phyloP scores from a whole-genome alignment of 495 filamentous ascomycete species.

The Pseudevernia furfuracea region DNA sequence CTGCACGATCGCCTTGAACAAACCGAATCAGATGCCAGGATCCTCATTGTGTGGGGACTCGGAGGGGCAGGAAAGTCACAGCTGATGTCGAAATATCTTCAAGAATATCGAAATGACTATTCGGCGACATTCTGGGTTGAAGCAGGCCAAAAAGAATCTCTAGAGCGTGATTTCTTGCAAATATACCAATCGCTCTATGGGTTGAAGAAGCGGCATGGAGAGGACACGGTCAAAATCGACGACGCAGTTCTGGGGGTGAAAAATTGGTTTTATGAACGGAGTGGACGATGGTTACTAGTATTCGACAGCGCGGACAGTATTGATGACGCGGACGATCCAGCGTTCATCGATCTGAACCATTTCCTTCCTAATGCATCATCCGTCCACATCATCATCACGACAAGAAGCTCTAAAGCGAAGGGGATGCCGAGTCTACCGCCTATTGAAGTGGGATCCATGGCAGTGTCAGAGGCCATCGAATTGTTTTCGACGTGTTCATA shows the following conservation, averaged over 20 bases:
- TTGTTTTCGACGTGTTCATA: background rate
- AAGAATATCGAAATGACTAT: conserved; percentile 19
- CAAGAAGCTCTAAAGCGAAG: background rate
- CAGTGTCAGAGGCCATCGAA: background rate
- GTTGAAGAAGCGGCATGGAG: background rate
- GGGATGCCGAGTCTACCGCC: conserved; percentile 5
- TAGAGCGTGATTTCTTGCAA: background rate
- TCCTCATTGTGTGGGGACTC: conserved; percentile 7
- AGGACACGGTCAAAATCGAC: conserved; percentile 10
- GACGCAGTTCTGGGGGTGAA: conserved; percentile 10
- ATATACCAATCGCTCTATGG: background rate
- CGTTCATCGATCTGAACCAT: background rate
- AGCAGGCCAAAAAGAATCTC: background rate
- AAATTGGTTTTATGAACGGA: conserved; percentile 8
- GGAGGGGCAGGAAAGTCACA: conserved; percentile 26
- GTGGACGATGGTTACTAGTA: conserved; percentile 13
- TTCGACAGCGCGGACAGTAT: conserved; percentile 2
- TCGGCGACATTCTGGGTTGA: conserved; percentile 24
- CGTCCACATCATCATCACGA: conserved; percentile 7
- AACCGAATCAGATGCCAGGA: too few species aligned
- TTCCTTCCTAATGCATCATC: background rate
- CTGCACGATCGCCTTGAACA: too few species aligned
- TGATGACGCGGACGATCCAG: conserved; percentile 1
- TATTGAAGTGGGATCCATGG: background rate
- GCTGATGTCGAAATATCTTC: conserved; percentile 23